These are phyloP conservation scores for Nakataea oryzae DNA, from an alignment of 2,329 filamentous ascomycete species.

Conservation along the genomic window DNA sequence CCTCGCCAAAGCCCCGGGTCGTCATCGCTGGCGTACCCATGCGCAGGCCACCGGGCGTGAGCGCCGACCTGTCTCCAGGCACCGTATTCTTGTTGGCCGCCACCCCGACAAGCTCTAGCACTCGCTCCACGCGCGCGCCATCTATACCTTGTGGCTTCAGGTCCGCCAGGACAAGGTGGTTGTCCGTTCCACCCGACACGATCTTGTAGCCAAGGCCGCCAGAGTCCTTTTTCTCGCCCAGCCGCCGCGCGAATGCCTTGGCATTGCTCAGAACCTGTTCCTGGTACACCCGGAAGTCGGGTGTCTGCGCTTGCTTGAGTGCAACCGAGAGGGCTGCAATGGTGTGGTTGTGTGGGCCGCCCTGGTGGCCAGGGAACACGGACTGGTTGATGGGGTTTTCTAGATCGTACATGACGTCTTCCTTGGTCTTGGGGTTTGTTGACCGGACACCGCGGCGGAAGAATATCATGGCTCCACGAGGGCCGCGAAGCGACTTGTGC, in stretches of 20 bases:
- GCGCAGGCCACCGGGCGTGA: conserved; percentile 85
- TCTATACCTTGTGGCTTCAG: conserved; percentile 83
- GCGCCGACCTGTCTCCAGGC: conserved; percentile 84
- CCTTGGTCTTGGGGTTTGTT: conserved; percentile 75
- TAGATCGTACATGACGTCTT: conserved; percentile 79
- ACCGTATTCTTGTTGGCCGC: conserved; percentile 99
- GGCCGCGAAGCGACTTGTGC: conserved; percentile 93
- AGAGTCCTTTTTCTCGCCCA: conserved; percentile 59
- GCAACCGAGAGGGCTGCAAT: conserved; percentile 93
- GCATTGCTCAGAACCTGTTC: conserved; percentile 83
- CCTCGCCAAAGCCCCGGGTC: conserved; percentile 79
- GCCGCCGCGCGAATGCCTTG: conserved; percentile 66
- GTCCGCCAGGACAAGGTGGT: conserved; percentile 89
- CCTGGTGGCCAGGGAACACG: conserved; percentile 96
- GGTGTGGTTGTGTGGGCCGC: conserved; percentile 97
- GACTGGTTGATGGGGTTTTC: conserved; percentile 91
- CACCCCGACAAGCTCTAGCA: conserved; percentile 85
- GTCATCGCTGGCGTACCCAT: conserved; percentile 98
- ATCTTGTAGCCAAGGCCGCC: conserved; percentile 77
- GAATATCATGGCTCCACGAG: conserved; percentile 96
- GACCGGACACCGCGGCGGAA: conserved; percentile 85
- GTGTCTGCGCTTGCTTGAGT: conserved; percentile 80
- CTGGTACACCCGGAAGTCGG: conserved; percentile 91
- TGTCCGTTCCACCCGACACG: conserved; percentile 91
- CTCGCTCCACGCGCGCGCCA: conserved; percentile 78